Conservation (phyloP, 2,329 filamentous ascomycete genomes). For the Calonectria pteridis region DNA sequence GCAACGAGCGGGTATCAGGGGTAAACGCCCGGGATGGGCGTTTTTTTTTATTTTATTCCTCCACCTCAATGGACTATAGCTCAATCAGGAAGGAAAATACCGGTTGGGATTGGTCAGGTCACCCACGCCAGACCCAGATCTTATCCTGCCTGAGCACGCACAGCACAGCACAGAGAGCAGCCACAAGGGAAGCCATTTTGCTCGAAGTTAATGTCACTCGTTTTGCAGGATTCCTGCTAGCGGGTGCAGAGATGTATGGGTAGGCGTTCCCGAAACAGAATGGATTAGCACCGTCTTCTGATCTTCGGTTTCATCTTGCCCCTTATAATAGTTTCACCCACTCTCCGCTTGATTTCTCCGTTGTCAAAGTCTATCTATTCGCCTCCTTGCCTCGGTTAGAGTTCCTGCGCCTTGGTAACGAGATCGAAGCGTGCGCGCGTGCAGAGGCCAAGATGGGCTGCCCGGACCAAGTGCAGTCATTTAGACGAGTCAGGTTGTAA, state of each 20-base stretch:
- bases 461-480: neutral
- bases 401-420: neutral
- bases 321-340: conserved; percentile 5
- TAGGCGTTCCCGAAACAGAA: neutral
- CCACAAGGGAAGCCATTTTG: neutral
- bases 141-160: neutral
- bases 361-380: neutral
- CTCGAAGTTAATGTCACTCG: neutral
- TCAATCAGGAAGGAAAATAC: neutral
- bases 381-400: neutral
- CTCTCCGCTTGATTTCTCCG: neutral
- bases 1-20: conserved; percentile 6
- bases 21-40: neutral
- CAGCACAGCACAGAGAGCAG: neutral
- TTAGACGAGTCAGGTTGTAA: neutral
- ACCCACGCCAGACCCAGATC: neutral
- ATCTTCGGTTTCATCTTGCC: conserved; percentile 5
- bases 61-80: neutral
- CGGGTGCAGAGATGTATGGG: neutral
- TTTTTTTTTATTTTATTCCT: neutral
- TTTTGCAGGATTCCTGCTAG: neutral
- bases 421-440: neutral
- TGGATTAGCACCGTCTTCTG: neutral
- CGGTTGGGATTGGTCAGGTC: neutral
- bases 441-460: neutral